Conservation (phyloP, 805 yeast species). For the Candida fluviatilis region DNA sequence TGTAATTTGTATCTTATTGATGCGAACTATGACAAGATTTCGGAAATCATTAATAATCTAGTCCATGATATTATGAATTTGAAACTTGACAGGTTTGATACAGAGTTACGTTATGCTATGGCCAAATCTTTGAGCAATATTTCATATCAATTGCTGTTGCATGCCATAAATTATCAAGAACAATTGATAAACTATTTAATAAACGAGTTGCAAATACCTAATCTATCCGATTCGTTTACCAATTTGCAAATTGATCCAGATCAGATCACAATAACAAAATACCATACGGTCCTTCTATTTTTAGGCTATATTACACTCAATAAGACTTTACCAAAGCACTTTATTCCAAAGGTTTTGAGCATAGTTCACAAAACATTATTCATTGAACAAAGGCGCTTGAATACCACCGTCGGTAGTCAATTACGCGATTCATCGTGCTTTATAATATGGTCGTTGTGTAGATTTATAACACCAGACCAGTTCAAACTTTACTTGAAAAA, state of each 20-base stretch:
- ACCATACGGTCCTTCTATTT: constrained; percentile 57
- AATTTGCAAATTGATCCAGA: constrained; percentile 20
- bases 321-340: constrained; percentile 19
- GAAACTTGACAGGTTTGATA: constrained; percentile 43
- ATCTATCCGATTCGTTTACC: constrained; percentile 2
- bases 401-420: constrained; percentile 56
- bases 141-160: constrained; percentile 25
- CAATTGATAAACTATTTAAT: constrained; percentile 39
- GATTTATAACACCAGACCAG: constrained; percentile 25
- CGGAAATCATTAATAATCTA: constrained; percentile 46
- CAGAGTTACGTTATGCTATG: constrained; percentile 56
- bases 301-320: constrained; percentile 42
- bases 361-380: constrained; percentile 45
- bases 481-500: constrained; percentile 7
- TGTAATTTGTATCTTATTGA: constrained; percentile 19
- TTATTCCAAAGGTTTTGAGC: constrained; percentile 22
- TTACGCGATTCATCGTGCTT: constrained; percentile 84
- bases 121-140: constrained; percentile 65
- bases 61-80: constrained; percentile 30
- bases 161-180: constrained; percentile 33
- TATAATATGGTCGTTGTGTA: constrained; percentile 72
- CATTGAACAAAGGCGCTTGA: constrained; percentile 53
- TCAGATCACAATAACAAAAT: constrained; percentile 35
- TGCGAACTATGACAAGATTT: constrained; percentile 37
- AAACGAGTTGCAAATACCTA: constrained; percentile 24